A percentile compares a stretch with the other conserved stretches of the same genome.
Evolutionary conservation across 495 filamentous ascomycete genomes (phyloP).

Genomic region (Platismatia glauca): DNA sequence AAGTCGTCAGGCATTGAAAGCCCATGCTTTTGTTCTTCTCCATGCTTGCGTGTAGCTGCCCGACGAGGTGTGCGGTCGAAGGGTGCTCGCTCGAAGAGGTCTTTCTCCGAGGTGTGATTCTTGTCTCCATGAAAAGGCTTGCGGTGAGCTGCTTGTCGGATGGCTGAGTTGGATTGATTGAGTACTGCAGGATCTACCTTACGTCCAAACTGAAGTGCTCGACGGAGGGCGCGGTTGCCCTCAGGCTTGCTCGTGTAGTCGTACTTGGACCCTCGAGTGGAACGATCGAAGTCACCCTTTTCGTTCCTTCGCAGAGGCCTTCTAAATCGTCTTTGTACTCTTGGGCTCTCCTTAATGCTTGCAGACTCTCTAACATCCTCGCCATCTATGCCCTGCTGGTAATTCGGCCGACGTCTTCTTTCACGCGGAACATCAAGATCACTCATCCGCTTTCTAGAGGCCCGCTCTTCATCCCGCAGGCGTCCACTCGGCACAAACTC

Average conservation of each 20-base stretch:
- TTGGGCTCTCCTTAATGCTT: conserved; percentile 7
- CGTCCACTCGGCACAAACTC: not conserved
- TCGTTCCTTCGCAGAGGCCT: not conserved
- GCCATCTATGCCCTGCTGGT: not conserved
- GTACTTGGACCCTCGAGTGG: not conserved
- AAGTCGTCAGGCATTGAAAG: not conserved
- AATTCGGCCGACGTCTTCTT: conserved; percentile 6
- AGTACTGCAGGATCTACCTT: not conserved
- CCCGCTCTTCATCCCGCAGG: not conserved
- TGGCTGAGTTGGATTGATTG: not conserved
- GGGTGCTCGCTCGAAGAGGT: not conserved
- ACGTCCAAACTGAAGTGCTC: conserved; percentile 6
- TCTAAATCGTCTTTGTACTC: not conserved
- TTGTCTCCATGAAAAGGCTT: not conserved
- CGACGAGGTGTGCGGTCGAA: not conserved
- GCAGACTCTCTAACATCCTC: conserved; percentile 1
- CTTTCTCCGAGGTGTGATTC: not conserved
- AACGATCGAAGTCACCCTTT: not conserved
- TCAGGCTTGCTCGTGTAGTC: conserved; percentile 5
- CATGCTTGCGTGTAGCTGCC: not conserved
- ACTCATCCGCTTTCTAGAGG: not conserved
- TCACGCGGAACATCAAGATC: not conserved
- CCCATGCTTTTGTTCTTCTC: not conserved
- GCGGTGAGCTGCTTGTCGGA: conserved; percentile 7
- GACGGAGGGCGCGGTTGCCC: conserved; percentile 8